phyloP scores from a whole-genome alignment of 306 rosid genomes.

The Vicia villosa region DNA sequence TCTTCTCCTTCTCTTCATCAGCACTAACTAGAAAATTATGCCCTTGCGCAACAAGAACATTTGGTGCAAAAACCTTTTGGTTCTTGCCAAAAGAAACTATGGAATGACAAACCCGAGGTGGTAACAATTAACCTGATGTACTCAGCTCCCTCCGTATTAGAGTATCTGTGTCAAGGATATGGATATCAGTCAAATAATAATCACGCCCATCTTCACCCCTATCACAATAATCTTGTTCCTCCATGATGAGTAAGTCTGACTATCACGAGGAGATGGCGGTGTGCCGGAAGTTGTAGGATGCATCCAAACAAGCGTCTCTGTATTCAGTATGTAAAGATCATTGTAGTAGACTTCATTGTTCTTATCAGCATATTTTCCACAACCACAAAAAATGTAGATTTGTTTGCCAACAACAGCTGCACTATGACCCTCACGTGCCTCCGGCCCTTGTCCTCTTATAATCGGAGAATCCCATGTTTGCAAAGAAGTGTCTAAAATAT shows the following conservation, averaged over 20 bases:
- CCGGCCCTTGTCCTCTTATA: conserved; percentile 91
- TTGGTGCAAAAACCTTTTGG: too few relatives aligned
- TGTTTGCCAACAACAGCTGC: conserved; percentile 89
- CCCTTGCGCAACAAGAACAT: too few relatives aligned
- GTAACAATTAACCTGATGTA: conserved; percentile 74
- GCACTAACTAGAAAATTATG: too few relatives aligned
- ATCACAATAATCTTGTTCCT: conserved; percentile 79
- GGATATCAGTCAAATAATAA: conserved; percentile 90
- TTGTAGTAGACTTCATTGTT: conserved; percentile 74
- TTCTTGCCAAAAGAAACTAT: conserved; percentile 81
- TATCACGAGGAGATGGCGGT: conserved; percentile 94
- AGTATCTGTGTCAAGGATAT: conserved; percentile 96
- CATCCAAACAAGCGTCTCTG: conserved; percentile 92
- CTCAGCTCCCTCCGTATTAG: conserved; percentile 86
- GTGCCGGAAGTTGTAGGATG: conserved; percentile 72
- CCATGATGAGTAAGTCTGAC: conserved; percentile 95
- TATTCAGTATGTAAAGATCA: conserved; percentile 87
- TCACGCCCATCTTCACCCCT: conserved; percentile 88
- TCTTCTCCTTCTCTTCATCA: too few relatives aligned
- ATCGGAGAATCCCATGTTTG: conserved; percentile 81
- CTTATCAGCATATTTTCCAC: conserved; percentile 73
- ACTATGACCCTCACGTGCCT: conserved; percentile 95
- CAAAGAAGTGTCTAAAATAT: conserved; percentile 71
- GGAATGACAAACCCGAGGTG: conserved; percentile 96
- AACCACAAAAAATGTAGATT: conserved; percentile 85